Evolutionary conservation across 768 basidiomycete species (phyloP), one percentile per base, ranked within the genome.

Genomic region (Rubroboletus satanas): DNA sequence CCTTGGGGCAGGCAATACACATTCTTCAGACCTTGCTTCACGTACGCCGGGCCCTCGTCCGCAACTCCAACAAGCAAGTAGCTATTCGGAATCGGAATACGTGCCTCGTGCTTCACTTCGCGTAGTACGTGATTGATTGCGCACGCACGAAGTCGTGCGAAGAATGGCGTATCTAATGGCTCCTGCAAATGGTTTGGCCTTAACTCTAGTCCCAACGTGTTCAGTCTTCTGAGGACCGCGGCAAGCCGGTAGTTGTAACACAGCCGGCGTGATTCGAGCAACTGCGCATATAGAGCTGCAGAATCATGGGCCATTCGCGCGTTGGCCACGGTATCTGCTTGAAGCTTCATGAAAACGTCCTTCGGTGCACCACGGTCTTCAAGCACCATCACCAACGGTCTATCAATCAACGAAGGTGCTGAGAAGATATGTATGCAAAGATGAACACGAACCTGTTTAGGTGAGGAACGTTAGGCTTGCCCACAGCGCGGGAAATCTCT

Each of bases 61-160:
- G 89, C 87, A 9, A 93, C 80, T 1, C 93, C 92, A 11, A 92
- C 87, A 1, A 94, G 76, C 28, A 84, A 75, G 55, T 83, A 83
- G 56, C 84, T 84, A 1, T 83, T 72, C 0, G 84, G 84, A 10
- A 94, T 78, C 4, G 78, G 82, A 28, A 94, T 88, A 9, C 89
- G 77, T 0, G 91, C 91, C 37, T 77, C 74, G 60, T 89, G 83
- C 61, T 93, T 93, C 62, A 93, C 81, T 39, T 83, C 82, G 6
- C 89, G 79, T 38, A 93, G 70, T 11, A 87, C 80, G 56, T 83
- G 80, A 44, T 79, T 81, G 69, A 82, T 81, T 0, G 84, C 79
- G 33, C 83, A 82, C 36, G 81, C 72, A n/a, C 88, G 77, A 21
- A 87, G 61, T 39, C 78, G 76, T 5, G 71, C 69, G 0, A 90